phyloP scores from a whole-genome alignment of 1,284 basidiomycete species.

The Ganoderma multipileum region DNA sequence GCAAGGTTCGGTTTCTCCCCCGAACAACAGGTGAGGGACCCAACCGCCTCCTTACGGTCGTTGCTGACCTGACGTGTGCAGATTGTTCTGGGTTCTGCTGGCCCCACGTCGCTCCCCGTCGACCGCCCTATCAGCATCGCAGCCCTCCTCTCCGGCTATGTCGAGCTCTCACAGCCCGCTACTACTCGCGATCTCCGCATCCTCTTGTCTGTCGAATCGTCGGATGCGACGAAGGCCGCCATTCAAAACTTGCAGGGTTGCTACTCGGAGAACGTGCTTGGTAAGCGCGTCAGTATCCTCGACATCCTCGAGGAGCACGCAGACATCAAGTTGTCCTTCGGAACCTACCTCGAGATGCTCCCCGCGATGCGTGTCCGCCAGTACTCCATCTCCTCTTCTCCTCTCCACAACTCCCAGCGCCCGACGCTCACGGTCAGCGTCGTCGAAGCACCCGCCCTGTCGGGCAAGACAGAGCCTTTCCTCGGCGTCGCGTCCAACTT shows the following conservation, averaged over 20 bases:
- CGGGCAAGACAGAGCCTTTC: conserved; percentile 44
- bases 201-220: conserved; percentile 22
- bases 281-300: conserved; percentile 50
- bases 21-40: conserved; percentile 47
- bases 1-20: conserved; percentile 46
- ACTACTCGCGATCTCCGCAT: conserved; percentile 46
- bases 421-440: conserved; percentile 57
- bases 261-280: conserved; percentile 47
- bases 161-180: conserved; percentile 56
- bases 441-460: conserved; percentile 46
- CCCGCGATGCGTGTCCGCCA: conserved; percentile 58
- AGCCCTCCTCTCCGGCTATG: conserved; percentile 50
- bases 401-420: conserved; percentile 51
- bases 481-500: conserved; percentile 58
- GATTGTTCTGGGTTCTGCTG: conserved; percentile 48
- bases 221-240: conserved; percentile 30
- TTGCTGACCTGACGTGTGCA: conserved; percentile 21
- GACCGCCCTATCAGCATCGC: conserved; percentile 45
- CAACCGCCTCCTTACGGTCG: neutral
- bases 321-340: conserved; percentile 49
- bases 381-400: conserved; percentile 62
- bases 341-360: conserved; percentile 49
- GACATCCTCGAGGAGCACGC: conserved; percentile 52
- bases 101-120: conserved; percentile 50
- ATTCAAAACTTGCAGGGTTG: conserved; percentile 40